Evolutionary conservation across 2,329 filamentous ascomycete species (phyloP).

Genomic region (Emergomyces orientalis): DNA sequence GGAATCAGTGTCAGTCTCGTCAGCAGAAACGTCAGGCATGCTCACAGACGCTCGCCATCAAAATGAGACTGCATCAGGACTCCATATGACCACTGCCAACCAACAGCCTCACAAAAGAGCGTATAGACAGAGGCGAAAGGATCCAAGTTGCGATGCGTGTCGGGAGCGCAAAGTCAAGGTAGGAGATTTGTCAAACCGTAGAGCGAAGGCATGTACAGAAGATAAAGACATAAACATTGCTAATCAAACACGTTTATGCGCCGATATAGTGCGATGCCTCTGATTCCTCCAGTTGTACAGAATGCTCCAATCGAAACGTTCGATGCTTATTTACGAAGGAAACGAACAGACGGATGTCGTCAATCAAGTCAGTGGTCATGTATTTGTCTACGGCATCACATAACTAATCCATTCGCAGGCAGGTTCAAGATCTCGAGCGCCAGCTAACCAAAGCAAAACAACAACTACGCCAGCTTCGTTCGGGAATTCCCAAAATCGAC

Average conservation of each 20-base stretch:
- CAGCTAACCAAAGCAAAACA: constrained; percentile 72
- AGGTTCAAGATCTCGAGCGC: constrained; percentile 92
- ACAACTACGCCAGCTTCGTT: constrained; percentile 65
- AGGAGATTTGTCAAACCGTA: constrained; percentile 10
- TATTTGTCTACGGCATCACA: constrained; percentile 6
- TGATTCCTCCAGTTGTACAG: constrained; percentile 89
- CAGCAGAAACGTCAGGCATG: constrained; percentile 29
- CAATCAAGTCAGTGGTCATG: constrained; percentile 57
- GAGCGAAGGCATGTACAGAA: neutral
- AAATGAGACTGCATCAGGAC: constrained; percentile 29
- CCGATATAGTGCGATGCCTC: constrained; percentile 72
- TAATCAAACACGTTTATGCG: constrained; percentile 1
- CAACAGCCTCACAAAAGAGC: constrained; percentile 77
- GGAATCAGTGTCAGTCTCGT: constrained; percentile 33
- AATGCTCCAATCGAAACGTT: constrained; percentile 92
- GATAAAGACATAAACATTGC: neutral
- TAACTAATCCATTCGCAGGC: constrained; percentile 37
- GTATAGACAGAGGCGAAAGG: constrained; percentile 88
- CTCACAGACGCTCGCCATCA: constrained; percentile 28
- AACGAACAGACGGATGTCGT: constrained; percentile 96
- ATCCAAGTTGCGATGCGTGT: constrained; percentile 95
- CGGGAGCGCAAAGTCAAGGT: constrained; percentile 68
- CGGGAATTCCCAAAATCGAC: constrained; percentile 48
- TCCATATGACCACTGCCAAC: constrained; percentile 37
- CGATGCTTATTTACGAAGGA: constrained; percentile 99